Evolutionary conservation across 495 filamentous ascomycete genomes (phyloP).

Genomic region (Talaromyces stipitatus): DNA sequence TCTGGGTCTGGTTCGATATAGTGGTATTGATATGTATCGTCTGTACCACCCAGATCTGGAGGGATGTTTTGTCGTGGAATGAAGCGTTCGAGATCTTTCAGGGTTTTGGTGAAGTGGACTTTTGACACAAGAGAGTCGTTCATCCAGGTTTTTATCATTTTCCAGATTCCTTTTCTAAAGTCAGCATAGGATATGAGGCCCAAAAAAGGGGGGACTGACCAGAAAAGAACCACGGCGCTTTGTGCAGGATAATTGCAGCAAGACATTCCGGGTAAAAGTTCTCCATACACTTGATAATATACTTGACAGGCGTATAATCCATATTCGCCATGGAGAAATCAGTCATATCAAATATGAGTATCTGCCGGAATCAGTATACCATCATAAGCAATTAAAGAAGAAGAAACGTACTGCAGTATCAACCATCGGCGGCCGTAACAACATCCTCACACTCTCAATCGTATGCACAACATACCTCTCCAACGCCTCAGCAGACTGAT

Average conservation of each 20-base stretch:
- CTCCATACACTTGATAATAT: conserved; percentile 96
- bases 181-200: not conserved
- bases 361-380: conserved; percentile 30
- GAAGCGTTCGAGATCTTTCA: conserved; percentile 68
- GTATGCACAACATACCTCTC: conserved; percentile 86
- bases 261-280: conserved; percentile 92
- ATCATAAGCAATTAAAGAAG: not conserved
- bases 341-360: conserved; percentile 89
- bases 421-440: conserved; percentile 62
- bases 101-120: conserved; percentile 81
- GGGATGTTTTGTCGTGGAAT: conserved; percentile 61
- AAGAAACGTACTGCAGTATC: conserved; percentile 72
- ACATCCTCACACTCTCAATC: conserved; percentile 80
- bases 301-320: conserved; percentile 93
- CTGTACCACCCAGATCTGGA: conserved; percentile 64
- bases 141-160: conserved; percentile 86
- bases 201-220: conserved; percentile 32
- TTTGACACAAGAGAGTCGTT: conserved; percentile 93
- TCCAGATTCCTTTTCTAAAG: conserved; percentile 61
- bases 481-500: conserved; percentile 72
- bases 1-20: conserved; percentile 68
- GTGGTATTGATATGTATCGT: conserved; percentile 70
- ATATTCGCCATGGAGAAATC: conserved; percentile 64
- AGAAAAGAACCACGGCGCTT: conserved; percentile 92
- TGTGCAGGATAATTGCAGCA: conserved; percentile 81